These are phyloP conservation scores for Penicillium waksmanii DNA, from an alignment of 495 filamentous ascomycete genomes.

Conservation along the genomic window DNA sequence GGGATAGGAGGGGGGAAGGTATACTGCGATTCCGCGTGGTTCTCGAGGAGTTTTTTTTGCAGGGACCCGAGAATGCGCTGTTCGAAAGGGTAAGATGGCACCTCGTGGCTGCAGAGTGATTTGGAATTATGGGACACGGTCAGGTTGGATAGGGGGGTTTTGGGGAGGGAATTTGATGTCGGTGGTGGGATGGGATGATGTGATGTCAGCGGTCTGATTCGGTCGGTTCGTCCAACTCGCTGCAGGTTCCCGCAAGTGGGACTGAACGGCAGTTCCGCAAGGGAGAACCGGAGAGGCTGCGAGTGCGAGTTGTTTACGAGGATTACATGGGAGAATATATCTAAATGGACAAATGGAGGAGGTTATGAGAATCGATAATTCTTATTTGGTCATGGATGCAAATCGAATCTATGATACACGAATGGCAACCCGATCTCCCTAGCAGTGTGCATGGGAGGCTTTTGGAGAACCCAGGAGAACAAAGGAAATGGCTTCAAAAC, in stretches of 20 bases:
- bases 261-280: background rate
- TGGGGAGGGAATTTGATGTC: constrained; percentile 6
- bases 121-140: constrained; percentile 9
- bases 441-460: constrained; percentile 19
- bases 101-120: constrained; percentile 6
- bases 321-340: background rate
- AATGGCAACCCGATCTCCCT: constrained; percentile 35
- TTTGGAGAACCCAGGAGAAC: constrained; percentile 34
- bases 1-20: background rate
- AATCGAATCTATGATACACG: constrained; percentile 42
- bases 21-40: background rate
- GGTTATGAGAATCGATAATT: constrained; percentile 27
- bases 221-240: constrained; percentile 8
- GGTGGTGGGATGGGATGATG: constrained; percentile 24
- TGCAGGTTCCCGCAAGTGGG: background rate
- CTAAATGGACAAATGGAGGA: background rate
- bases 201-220: constrained; percentile 43
- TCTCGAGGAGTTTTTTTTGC: background rate
- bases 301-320: background rate
- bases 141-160: constrained; percentile 1
- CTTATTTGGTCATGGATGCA: constrained; percentile 35
- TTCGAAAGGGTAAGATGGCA: background rate
- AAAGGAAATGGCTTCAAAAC: constrained; percentile 36
- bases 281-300: background rate
- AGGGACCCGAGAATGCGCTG: background rate